phyloP scores from a whole-genome alignment of 768 basidiomycete species.

The Galerina sulciceps region DNA sequence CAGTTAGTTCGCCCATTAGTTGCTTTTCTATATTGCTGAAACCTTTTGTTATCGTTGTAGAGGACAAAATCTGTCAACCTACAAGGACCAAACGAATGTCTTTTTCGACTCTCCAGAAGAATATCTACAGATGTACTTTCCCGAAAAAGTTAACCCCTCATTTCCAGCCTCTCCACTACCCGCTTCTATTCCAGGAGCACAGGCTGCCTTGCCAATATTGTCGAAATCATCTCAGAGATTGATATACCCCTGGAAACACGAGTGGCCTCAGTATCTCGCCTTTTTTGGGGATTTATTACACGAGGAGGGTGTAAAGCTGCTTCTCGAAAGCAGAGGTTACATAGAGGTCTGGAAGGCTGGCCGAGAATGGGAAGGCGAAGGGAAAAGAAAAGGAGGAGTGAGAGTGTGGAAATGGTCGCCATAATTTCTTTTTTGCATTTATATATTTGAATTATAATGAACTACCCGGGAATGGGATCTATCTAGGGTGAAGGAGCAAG shows the following conservation, averaged over 20 bases:
- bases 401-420: slow-evolving; percentile 63
- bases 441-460: background rate
- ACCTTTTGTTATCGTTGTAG: slow-evolving; percentile 31
- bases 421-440: background rate
- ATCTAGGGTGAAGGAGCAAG: no score
- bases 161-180: slow-evolving; percentile 73
- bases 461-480: background rate
- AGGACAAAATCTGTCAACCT: slow-evolving; percentile 54
- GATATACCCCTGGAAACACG: slow-evolving; percentile 61
- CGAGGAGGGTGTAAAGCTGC: slow-evolving; percentile 46
- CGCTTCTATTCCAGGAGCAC: slow-evolving; percentile 18
- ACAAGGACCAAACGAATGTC: slow-evolving; percentile 80
- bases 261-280: slow-evolving; percentile 83
- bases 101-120: slow-evolving; percentile 75
- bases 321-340: slow-evolving; percentile 65
- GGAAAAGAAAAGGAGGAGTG: slow-evolving; percentile 68
- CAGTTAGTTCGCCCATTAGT: slow-evolving; percentile 51
- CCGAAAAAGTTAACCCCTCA: slow-evolving; percentile 54
- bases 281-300: slow-evolving; percentile 82
- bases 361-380: slow-evolving; percentile 79
- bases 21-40: slow-evolving; percentile 1
- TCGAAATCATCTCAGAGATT: slow-evolving; percentile 12
- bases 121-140: slow-evolving; percentile 75
- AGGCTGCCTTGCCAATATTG: slow-evolving; percentile 46
- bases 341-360: slow-evolving; percentile 64